A percentile compares a stretch with the other conserved stretches of the same genome.
These are phyloP conservation scores for Penicillium sp. DNA, from an alignment of 2,329 filamentous ascomycete genomes.

Conservation along the genomic window DNA sequence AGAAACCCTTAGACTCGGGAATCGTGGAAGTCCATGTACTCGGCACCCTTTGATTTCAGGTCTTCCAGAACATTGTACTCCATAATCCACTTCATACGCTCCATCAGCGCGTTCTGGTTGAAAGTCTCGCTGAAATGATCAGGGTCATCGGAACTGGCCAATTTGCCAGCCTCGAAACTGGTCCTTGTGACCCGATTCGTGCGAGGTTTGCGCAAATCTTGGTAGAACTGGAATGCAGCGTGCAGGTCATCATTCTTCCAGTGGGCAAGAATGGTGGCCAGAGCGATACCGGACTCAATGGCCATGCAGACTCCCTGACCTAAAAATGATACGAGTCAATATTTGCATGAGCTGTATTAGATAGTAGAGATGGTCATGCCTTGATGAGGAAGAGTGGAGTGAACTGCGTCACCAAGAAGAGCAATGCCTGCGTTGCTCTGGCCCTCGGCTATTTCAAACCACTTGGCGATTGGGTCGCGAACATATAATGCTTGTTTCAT, in stretches of 20 bases:
- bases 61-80: constrained; percentile 36
- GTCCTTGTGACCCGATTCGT: constrained; percentile 36
- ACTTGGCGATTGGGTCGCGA: constrained; percentile 31
- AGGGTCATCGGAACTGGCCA: constrained; percentile 35
- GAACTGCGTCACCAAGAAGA: constrained; percentile 33
- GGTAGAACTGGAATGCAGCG: constrained; percentile 35
- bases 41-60: constrained; percentile 21
- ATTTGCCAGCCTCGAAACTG: constrained; percentile 36
- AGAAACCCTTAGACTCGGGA: constrained; percentile 6
- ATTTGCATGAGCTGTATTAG: neutral
- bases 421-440: constrained; percentile 30
- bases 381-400: constrained; percentile 37
- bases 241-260: constrained; percentile 29
- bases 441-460: constrained; percentile 24
- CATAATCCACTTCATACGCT: constrained; percentile 40
- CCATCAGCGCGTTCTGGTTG: constrained; percentile 25
- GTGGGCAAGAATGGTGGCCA: constrained; percentile 30
- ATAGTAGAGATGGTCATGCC: constrained; percentile 15
- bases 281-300: constrained; percentile 34
- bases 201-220: constrained; percentile 36
- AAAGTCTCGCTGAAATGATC: constrained; percentile 28
- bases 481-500: constrained; percentile 37
- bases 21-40: constrained; percentile 17
- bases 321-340: no score
- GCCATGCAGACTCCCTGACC: constrained; percentile 37